These are phyloP conservation scores for Iberis pinnata DNA, from an alignment of 345 rosid species.

Conservation along the genomic window DNA sequence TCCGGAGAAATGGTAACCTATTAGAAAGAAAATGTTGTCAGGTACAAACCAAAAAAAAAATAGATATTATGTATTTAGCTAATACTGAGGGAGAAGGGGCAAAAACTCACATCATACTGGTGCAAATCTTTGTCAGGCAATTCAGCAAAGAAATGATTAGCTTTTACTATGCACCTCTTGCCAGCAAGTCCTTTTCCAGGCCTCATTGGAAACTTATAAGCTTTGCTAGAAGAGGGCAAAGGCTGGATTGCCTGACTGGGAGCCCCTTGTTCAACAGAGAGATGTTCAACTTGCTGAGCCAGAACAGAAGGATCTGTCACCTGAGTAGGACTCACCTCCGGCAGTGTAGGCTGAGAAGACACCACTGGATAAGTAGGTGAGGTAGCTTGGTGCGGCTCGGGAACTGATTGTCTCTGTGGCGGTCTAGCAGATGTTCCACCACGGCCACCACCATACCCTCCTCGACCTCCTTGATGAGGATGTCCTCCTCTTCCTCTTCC, in stretches of 20 bases:
- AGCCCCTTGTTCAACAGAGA: constrained; percentile 47
- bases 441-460: constrained; percentile 46
- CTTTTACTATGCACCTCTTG: constrained; percentile 68
- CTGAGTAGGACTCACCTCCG: constrained; percentile 51
- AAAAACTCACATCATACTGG: constrained; percentile 73
- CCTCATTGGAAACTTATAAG: constrained; percentile 68
- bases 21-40: too few species aligned
- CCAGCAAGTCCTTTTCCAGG: constrained; percentile 74
- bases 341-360: constrained; percentile 44
- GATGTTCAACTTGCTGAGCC: constrained; percentile 41
- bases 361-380: constrained; percentile 49
- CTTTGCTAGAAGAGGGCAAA: constrained; percentile 63
- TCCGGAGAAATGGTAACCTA: constrained; percentile 87
- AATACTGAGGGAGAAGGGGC: background rate
- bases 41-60: background rate
- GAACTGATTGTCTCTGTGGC: constrained; percentile 53
- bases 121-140: constrained; percentile 89
- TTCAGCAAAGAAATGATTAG: constrained; percentile 93
- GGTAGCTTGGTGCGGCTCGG: constrained; percentile 99
- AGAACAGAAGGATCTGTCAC: constrained; percentile 39
- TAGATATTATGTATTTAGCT: background rate
- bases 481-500: constrained; percentile 78
- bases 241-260: constrained; percentile 57
- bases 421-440: constrained; percentile 52
- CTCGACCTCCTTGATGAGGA: constrained; percentile 57